Conservation (phyloP, 257 asterid genomes). For the Primulina huaijiensis region DNA sequence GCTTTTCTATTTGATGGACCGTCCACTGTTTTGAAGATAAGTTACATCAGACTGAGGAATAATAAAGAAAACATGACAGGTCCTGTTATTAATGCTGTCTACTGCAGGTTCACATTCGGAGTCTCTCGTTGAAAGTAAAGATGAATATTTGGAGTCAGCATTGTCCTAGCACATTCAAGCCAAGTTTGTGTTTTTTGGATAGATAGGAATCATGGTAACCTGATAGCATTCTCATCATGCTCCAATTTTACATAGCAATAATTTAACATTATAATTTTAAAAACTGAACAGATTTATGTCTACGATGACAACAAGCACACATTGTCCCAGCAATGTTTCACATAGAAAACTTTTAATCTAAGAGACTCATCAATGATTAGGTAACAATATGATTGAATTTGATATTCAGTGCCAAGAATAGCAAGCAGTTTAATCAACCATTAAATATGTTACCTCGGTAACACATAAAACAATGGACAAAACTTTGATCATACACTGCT, state of each 20-base stretch:
- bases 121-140: neutral
- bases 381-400: neutral
- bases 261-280: neutral
- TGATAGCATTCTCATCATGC: neutral
- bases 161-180: neutral
- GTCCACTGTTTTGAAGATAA: conserved; percentile 47
- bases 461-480: neutral
- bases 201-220: neutral
- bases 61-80: conserved; percentile 3
- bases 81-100: neutral
- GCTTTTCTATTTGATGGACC: conserved; percentile 80
- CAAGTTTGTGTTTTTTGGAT: neutral
- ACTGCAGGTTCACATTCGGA: neutral
- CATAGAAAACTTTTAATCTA: too few species aligned
- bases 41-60: conserved; percentile 7
- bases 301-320: neutral
- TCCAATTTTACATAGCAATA: neutral
- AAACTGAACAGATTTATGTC: neutral
- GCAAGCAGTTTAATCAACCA: neutral
- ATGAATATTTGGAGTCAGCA: too few species aligned
- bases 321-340: neutral
- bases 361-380: neutral
- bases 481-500: neutral
- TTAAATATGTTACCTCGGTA: neutral
- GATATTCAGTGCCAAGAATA: neutral